Base-by-base conservation (phyloP, 805 yeast genomes). In the Candida coquimbonensis region DNA sequence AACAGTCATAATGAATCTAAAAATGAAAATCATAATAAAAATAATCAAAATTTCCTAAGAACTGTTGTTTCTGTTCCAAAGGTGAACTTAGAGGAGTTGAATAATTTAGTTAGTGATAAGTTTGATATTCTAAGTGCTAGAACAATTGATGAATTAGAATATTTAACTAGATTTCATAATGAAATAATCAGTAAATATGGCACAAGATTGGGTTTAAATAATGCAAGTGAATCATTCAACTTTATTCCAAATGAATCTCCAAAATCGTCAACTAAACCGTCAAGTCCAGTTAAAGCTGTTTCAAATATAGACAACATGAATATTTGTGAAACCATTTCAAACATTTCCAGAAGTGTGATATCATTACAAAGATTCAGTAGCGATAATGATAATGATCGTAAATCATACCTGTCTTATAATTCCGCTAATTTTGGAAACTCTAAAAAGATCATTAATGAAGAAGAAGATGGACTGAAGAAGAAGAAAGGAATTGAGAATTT, bases 81-180 rank as follows among this genome's bases (percentile, higher is more conserved):
- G 34, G 39, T 52, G 33, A 52, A 53, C 25, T 49, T 60, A 33
- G 59, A 60, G n/a, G 62, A 61, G 27, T 55, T 70, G 48, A 67
- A 67, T 36, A 62, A 56, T 21, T 61, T 70, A 47, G 68, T 66
- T 1, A 56, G 59, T 37, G 60, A 56, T 1, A 73, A 79, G 52
- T 71, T 79, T 48, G 91, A 84, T 61, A 66, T 81, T 9, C 62
- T 85, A 46, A 79, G 87, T 60, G 87, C 87, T 3, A 68, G 88
- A 57, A 79, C 85, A 3, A 73, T 83, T 26, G 83, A 80, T 52
- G 90, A 85, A 57, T 74, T 82, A 40, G 84, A 81, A 54, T 73
- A 63, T 49, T 62, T 80, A 40, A 67, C 78, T 5, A 56, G 78
- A 11, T 68, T 70, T 53, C 79, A 76, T 54, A 66, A 69, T 49